phyloP scores from a whole-genome alignment of 441 rosid genomes.

The Isatis lusitanica region DNA sequence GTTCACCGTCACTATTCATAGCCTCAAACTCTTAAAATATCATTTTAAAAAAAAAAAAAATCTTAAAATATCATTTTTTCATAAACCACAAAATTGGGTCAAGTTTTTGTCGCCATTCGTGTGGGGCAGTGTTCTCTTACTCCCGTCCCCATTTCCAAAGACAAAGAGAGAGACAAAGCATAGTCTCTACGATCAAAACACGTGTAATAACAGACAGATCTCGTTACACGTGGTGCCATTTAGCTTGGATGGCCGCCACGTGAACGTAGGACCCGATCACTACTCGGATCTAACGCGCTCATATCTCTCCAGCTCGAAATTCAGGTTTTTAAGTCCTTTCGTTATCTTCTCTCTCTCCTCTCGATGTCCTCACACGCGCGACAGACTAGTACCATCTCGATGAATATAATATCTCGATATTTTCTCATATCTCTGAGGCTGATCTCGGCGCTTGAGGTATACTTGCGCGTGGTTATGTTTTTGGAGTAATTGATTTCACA shows the following conservation, averaged over 20 bases:
- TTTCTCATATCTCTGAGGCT: not conserved
- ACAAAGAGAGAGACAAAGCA: slow-evolving; percentile 19
- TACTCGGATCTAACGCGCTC: slow-evolving; percentile 19
- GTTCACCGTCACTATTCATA: too few relatives aligned
- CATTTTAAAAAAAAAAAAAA: too few relatives aligned
- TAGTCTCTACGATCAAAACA: slow-evolving; percentile 9
- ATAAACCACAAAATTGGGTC: not conserved
- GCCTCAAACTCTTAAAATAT: not conserved
- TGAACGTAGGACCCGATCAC: slow-evolving; percentile 2
- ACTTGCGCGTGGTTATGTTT: slow-evolving; percentile 13
- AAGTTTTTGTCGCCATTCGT: slow-evolving; percentile 28
- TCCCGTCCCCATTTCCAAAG: slow-evolving; percentile 13
- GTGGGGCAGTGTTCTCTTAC: slow-evolving; percentile 5
- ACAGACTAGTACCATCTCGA: slow-evolving; percentile 25
- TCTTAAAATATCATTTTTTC: not conserved
- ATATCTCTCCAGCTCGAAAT: slow-evolving; percentile 23
- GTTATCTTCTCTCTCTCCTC: slow-evolving; percentile 4
- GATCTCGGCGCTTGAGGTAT: not conserved
- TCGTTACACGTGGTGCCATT: slow-evolving; percentile 3
- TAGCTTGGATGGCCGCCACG: slow-evolving; percentile 24
- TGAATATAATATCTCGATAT: slow-evolving; percentile 20
- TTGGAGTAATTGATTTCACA: not conserved
- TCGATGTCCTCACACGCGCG: slow-evolving; percentile 36
- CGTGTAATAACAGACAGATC: not conserved
- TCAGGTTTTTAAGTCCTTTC: slow-evolving; percentile 20